Evolutionary conservation across 495 filamentous ascomycete species (phyloP).

Genomic region (Pyronema omphalodes): DNA sequence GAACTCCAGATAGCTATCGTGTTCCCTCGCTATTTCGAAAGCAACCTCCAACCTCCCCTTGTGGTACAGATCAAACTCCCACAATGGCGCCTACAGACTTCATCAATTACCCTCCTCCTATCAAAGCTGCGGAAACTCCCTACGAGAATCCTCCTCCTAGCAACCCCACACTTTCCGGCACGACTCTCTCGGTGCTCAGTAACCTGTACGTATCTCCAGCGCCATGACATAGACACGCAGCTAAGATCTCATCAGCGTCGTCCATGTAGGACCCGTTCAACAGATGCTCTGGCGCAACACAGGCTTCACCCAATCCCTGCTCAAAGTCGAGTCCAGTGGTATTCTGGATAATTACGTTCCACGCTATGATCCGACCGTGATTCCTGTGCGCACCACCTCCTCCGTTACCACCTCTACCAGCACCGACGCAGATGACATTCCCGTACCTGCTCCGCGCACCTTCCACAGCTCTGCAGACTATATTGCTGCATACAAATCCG

Average conservation of each 20-base stretch:
- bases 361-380: constrained; percentile 71
- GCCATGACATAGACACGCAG: background rate
- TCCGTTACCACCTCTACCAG: constrained; percentile 19
- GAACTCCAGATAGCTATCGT: too few species aligned
- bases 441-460: constrained; percentile 17
- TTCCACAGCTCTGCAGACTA: constrained; percentile 64
- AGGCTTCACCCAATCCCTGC: constrained; percentile 42
- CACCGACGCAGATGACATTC: constrained; percentile 21
- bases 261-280: constrained; percentile 36
- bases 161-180: constrained; percentile 38
- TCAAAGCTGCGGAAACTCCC: constrained; percentile 14
- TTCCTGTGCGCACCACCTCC: constrained; percentile 31
- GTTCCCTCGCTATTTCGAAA: background rate
- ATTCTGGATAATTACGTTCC: constrained; percentile 39
- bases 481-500: constrained; percentile 48
- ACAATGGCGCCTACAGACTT: background rate
- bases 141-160: constrained; percentile 33
- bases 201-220: constrained; percentile 28
- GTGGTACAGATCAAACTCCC: background rate
- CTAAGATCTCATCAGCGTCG: constrained; percentile 29
- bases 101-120: constrained; percentile 16
- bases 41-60: background rate
- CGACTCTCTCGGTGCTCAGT: constrained; percentile 32
- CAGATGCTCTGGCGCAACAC: constrained; percentile 56
- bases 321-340: constrained; percentile 27